Evolutionary conservation across 176 grass and related monocot genomes (phyloP).

Genomic region (Urochloa ruziziensis): DNA sequence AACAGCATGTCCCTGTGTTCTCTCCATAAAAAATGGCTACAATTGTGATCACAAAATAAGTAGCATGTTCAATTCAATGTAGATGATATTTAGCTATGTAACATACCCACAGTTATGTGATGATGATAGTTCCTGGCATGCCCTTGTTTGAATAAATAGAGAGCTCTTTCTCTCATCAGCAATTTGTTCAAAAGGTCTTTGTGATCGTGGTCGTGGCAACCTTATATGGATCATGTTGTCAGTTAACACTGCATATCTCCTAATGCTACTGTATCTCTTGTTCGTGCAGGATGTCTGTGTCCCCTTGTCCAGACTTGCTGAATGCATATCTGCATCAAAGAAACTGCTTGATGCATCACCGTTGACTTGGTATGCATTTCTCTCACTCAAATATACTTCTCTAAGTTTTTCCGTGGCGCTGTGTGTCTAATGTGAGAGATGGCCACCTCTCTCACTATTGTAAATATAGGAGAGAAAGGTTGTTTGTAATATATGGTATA

Average conservation of each 20-base stretch:
- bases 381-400: constrained; percentile 11
- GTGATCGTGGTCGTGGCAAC: neutral
- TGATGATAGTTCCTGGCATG: neutral
- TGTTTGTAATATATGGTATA: neutral
- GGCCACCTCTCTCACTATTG: neutral
- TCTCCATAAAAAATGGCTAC: neutral
- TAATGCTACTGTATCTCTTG: constrained; percentile 7
- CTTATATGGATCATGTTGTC: neutral
- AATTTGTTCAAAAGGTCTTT: constrained; percentile 11
- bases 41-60: constrained; percentile 9
- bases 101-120: neutral
- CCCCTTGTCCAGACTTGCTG: constrained; percentile 92
- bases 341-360: constrained; percentile 76
- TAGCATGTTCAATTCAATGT: neutral
- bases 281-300: constrained; percentile 85
- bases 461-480: neutral
- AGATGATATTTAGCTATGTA: neutral
- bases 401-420: neutral
- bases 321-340: constrained; percentile 95
- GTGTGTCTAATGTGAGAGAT: neutral
- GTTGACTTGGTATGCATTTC: constrained; percentile 71
- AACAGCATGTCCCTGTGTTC: neutral
- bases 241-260: constrained; percentile 13
- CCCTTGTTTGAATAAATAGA: constrained; percentile 12
- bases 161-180: neutral